Base-by-base conservation (phyloP, 2,329 filamentous ascomycete species). In the Incumbomyces delicatus region DNA sequence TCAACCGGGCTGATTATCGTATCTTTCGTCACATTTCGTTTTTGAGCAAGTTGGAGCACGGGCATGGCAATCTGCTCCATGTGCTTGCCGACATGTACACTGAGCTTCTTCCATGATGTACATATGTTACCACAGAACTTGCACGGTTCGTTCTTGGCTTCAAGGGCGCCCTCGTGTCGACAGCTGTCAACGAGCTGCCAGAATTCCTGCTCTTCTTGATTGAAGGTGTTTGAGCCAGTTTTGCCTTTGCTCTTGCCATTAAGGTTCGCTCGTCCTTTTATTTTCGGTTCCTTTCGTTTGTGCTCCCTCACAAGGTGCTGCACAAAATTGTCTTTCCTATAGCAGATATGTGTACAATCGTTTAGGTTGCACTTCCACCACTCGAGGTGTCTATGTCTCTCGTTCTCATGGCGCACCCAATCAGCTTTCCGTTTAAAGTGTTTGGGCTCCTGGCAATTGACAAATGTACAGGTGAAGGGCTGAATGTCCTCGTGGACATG, bases 361-460 rank as follows among this genome's bases (percentile, higher is more conserved):
- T 81, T 76, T 16, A 88, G 77, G 50, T 85, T 80, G 61, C 89
- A 95, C 5, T 76, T 81, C 88, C 88, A 95, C 81, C 86, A 92
- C 59, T 95, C 88, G 2, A 94, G 70, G 53, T 94, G 87, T 18
- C 89, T 78, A 61, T 95, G 89, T 20, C 85, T 81, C 65, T 95
- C 89, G 56, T 90, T 94, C 62, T 95, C 89, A 59, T 95, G 89
- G 27, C 89, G 78, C 17, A 95, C 87, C 89, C 89, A 95, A 61
- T 95, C 89, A 12, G 89, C 89, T 66, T 95, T 95, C 40, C 88
- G 79, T 66, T 95, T 95, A 72, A 95, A 95, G 31, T 87, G 88
- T 65, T 94, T 94, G 14, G 85, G 81, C 40, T 94, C 87, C 7
- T 77, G 76, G 61, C 89, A 95, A 42, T 79, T 75, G 2, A 84